phyloP scores from a whole-genome alignment of 2,329 filamentous ascomycete genomes.

The Aspergillus proliferans region DNA sequence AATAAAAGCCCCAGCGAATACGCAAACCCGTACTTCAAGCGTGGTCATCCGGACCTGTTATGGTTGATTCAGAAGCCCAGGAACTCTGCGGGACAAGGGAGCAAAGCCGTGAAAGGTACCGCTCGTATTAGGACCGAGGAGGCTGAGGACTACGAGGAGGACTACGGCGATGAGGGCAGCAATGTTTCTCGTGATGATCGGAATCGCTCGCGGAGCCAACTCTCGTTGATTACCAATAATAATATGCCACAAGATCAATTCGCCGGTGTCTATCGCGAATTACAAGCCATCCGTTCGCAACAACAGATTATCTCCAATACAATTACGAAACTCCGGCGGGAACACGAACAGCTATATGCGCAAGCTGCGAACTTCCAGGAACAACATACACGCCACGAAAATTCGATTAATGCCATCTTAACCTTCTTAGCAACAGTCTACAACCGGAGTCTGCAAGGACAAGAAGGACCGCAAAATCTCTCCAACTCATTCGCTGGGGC shows the following conservation, averaged over 20 bases:
- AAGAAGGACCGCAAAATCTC: constrained; percentile 67
- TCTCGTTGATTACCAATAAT: constrained; percentile 36
- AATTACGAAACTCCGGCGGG: constrained; percentile 71
- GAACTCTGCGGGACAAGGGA: constrained; percentile 52
- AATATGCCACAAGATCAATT: constrained; percentile 66
- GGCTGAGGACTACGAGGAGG: constrained; percentile 57
- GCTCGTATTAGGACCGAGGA: constrained; percentile 48
- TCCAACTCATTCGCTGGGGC: constrained; percentile 76
- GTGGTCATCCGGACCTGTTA: constrained; percentile 82
- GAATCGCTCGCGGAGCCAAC: constrained; percentile 30
- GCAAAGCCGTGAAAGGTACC: constrained; percentile 46
- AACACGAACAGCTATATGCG: constrained; percentile 81
- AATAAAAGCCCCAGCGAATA: constrained; percentile 98
- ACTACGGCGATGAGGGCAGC: constrained; percentile 39
- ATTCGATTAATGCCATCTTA: constrained; percentile 97
- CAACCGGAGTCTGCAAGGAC: constrained; percentile 82
- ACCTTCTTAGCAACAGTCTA: constrained; percentile 97
- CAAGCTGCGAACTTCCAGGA: constrained; percentile 85
- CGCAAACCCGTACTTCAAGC: constrained; percentile 91
- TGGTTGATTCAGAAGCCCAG: constrained; percentile 98
- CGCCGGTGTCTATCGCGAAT: constrained; percentile 67
- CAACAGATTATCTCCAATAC: constrained; percentile 80
- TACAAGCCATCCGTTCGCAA: constrained; percentile 75
- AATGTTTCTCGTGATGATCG: constrained; percentile 29
- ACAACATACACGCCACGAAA: constrained; percentile 93